Evolutionary conservation across 768 basidiomycete genomes (phyloP).

Genomic region (Baorangia bicolor): DNA sequence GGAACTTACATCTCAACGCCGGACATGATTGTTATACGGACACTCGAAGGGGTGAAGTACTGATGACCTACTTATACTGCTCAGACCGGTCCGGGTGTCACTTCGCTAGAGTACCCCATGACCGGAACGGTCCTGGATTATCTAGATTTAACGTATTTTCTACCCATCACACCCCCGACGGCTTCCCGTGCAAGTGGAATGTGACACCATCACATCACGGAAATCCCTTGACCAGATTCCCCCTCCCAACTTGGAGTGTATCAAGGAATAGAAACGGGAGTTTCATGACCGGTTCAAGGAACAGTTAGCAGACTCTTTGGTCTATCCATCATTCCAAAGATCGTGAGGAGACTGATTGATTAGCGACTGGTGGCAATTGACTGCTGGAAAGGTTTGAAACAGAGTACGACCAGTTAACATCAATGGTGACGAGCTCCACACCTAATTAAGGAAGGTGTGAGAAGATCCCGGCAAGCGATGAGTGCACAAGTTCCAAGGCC

Average conservation of each 20-base stretch:
- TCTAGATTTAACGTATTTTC: conserved; percentile 6
- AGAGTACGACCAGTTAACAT: neutral
- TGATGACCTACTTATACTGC: conserved; percentile 16
- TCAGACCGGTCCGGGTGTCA: conserved; percentile 7
- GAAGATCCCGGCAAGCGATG: neutral
- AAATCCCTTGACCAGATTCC: neutral
- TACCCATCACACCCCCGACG: conserved; percentile 8
- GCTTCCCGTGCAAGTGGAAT: conserved; percentile 9
- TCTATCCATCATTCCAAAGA: neutral
- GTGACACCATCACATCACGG: neutral
- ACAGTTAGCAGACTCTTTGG: neutral
- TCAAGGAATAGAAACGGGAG: neutral
- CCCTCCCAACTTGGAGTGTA: neutral
- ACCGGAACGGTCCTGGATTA: conserved; percentile 1
- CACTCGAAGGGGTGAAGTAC: neutral
- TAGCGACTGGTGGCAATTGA: neutral
- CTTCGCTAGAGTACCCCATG: conserved; percentile 16
- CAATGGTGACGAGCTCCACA: neutral
- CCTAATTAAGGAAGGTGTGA: no score
- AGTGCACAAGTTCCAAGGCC: neutral
- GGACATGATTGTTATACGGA: conserved; percentile 41
- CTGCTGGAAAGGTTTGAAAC: neutral
- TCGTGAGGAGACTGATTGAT: neutral
- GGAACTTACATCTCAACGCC: conserved; percentile 60
- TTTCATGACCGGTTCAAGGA: neutral